Conservation (phyloP, 805 yeast genomes). For the Kuraishia molischiana region DNA sequence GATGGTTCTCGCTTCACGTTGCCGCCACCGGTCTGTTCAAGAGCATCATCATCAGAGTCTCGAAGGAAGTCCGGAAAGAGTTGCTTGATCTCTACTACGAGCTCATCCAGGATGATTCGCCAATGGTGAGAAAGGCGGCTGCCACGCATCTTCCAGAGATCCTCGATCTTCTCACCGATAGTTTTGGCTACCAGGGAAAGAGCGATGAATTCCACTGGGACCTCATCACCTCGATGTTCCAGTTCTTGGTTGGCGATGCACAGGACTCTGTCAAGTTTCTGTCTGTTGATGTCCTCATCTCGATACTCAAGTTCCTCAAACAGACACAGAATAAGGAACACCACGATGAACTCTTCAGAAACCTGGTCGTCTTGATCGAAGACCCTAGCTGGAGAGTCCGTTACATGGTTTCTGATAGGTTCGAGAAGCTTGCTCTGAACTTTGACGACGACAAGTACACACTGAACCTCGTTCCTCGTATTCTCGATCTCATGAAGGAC, state of each 20-base stretch:
- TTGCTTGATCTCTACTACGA: constrained; percentile 60
- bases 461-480: constrained; percentile 57
- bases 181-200: constrained; percentile 25
- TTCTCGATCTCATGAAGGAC: constrained; percentile 75
- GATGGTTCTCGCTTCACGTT: constrained; percentile 90
- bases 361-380: constrained; percentile 60
- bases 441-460: constrained; percentile 50
- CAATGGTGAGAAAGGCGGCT: constrained; percentile 96
- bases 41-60: constrained; percentile 52
- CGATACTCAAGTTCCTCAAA: constrained; percentile 66
- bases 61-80: constrained; percentile 43
- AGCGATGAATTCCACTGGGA: constrained; percentile 64
- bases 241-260: constrained; percentile 64
- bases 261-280: constrained; percentile 94
- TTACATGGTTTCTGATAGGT: constrained; percentile 95
- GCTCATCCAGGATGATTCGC: constrained; percentile 82
- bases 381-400: constrained; percentile 98
- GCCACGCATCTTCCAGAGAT: constrained; percentile 75
- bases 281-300: constrained; percentile 77
- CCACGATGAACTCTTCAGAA: constrained; percentile 50
- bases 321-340: constrained; percentile 46
- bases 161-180: constrained; percentile 40
- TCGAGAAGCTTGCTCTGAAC: constrained; percentile 59
- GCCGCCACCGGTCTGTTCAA: constrained; percentile 87
- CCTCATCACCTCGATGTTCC: constrained; percentile 72